Evolutionary conservation across 75 land plant genomes (phyloP).

Genomic region (Cunninghamia lanceolata): DNA sequence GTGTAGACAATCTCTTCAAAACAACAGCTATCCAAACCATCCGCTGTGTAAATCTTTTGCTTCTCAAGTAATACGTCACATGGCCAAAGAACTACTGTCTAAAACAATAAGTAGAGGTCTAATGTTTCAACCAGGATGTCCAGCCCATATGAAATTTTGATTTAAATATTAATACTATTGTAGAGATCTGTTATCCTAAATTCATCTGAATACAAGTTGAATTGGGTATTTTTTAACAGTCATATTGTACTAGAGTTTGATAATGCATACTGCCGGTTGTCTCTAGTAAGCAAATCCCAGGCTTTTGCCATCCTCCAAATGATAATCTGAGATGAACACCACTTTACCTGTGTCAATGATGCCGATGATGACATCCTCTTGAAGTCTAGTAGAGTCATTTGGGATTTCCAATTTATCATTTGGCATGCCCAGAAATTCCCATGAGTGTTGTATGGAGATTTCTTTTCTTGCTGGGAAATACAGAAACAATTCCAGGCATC

Average conservation of each 20-base stretch:
- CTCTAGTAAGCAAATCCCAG: neutral
- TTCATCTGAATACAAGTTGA: neutral
- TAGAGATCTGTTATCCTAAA: neutral
- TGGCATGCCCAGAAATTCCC: constrained; percentile 92
- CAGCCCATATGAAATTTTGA: neutral
- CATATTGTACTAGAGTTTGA: neutral
- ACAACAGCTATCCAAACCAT: too few relatives aligned
- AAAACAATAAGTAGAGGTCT: too few relatives aligned
- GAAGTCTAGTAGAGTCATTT: too few relatives aligned
- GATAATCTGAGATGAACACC: neutral
- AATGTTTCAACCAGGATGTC: neutral
- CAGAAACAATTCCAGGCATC: constrained; percentile 78
- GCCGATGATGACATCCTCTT: constrained; percentile 73
- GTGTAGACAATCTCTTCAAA: too few relatives aligned
- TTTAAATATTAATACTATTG: neutral
- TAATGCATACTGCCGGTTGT: neutral
- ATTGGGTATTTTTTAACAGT: neutral
- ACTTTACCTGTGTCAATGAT: constrained; percentile 73
- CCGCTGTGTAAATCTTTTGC: too few relatives aligned
- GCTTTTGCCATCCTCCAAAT: neutral
- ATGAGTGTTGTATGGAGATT: constrained; percentile 73
- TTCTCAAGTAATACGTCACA: neutral
- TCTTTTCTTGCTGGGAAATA: constrained; percentile 60
- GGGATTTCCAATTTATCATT: too few relatives aligned
- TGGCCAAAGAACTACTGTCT: neutral